phyloP scores from a whole-genome alignment of 164 flowering plant species.

The Stephania cephalantha region DNA sequence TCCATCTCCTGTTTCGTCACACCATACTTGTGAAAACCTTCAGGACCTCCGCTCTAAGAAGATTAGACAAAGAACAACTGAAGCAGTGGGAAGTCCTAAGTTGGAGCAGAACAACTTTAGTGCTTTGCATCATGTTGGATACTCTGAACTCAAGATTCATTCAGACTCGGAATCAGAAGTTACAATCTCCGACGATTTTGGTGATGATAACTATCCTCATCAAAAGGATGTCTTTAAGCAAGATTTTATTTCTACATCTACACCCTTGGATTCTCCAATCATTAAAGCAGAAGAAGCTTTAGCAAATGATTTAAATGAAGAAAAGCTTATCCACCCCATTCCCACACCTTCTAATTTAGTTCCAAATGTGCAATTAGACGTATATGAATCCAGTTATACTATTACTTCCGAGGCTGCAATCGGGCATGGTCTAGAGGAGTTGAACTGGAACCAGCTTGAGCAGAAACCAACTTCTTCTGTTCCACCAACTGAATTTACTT shows the following conservation, averaged over 20 bases:
- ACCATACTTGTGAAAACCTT: constrained; percentile 17
- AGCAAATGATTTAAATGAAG: constrained; percentile 14
- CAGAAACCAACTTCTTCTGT: constrained; percentile 17
- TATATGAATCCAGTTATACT: constrained; percentile 15
- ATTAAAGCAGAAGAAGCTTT: constrained; percentile 4
- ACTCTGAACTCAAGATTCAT: constrained; percentile 45
- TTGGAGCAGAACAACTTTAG: constrained; percentile 22
- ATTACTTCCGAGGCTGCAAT: constrained; percentile 17
- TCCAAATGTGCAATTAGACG: constrained; percentile 21
- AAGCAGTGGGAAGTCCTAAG: constrained; percentile 7
- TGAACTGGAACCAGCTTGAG: constrained; percentile 35
- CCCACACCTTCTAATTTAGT: constrained; percentile 24
- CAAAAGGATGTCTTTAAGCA: constrained; percentile 13
- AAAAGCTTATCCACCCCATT: constrained; percentile 18
- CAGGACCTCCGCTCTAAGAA: constrained; percentile 32
- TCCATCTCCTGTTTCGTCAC: constrained; percentile 34
- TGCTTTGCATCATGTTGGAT: constrained; percentile 46
- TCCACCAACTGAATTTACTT: constrained; percentile 21
- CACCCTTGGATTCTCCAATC: constrained; percentile 1
- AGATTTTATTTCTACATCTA: constrained; percentile 14
- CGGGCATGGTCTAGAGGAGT: constrained; percentile 34
- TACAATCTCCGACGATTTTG: constrained; percentile 49
- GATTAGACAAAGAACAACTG: constrained; percentile 32
- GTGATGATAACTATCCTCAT: constrained; percentile 37
- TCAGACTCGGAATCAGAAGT: constrained; percentile 71